Base-by-base conservation (phyloP, 108 stramenopile species). In the Nitzschia sp. region DNA sequence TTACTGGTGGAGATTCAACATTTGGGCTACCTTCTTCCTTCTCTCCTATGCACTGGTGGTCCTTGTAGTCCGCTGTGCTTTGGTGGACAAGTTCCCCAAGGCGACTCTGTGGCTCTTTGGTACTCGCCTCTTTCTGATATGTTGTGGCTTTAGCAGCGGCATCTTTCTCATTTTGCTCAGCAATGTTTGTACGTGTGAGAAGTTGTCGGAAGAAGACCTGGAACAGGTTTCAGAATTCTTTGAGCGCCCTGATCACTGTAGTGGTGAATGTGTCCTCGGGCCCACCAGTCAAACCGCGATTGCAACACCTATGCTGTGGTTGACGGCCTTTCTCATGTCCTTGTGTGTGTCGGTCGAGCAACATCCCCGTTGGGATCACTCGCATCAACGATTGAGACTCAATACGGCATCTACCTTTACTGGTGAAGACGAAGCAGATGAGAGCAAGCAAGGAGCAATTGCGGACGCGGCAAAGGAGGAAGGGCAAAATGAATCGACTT, bases 391-490 rank as follows among this genome's bases (percentile, higher is more conserved):
- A 21, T 41, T 22, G 20, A 39, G 54, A 15, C 48, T 55, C 17
- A 38, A 40, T 10, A 55, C 38, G 14, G 67, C 54, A 1, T 12
- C 38, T 56, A 53, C 48, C 22, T 51, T 63, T 51, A n/a, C 24
- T 1, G 53, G 7, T 3, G 37, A 24, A 29, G 65, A 53, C 19
- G 53, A 65, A 7, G 34, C 5, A 1, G 65, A 65, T 8, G 53
- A 51, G 5, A 56, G 17, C 46, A 48, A 48, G 46, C n/a, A 48
- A 48, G 21, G 19, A 88, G 81, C 91, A 88, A 92, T 3, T 86
- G 78, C 57, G 8, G 41, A 17, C 20, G 37, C 8, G 10, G 53
- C 10, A 10, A 8, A 8, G 10, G 8, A 8, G 53, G 29, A 25
- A 57, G 29, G 26, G 10, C 10, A 57, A 10, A 12, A 57, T 9